Conservation (phyloP, 2,329 filamentous ascomycete species). For the Sarocladiaceae sp. region DNA sequence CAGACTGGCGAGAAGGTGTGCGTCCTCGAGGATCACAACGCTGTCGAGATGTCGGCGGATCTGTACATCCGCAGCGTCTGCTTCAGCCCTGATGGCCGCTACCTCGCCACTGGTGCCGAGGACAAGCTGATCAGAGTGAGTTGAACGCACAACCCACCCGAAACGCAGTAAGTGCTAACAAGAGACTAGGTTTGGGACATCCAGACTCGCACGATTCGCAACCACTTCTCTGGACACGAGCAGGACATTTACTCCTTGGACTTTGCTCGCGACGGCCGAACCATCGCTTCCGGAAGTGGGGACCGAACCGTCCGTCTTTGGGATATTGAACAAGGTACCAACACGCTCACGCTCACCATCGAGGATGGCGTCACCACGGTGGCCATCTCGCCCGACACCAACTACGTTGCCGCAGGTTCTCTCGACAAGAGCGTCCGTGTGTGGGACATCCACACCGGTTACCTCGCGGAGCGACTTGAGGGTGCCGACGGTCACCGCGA, state of each 20-base stretch:
- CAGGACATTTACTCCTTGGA: conserved; percentile 98
- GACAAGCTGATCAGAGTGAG: conserved; percentile 93
- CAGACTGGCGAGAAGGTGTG: conserved; percentile 80
- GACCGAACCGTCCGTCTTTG: conserved; percentile 92
- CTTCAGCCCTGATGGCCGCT: conserved; percentile 94
- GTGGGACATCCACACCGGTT: conserved; percentile 85
- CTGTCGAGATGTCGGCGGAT: conserved; percentile 69
- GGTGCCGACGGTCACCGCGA: conserved; percentile 94
- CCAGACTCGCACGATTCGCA: conserved; percentile 70
- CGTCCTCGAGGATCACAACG: conserved; percentile 80
- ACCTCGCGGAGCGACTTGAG: conserved; percentile 84
- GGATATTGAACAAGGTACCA: conserved; percentile 82
- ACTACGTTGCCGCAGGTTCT: conserved; percentile 89
- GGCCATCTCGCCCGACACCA: conserved; percentile 91
- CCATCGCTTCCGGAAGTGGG: conserved; percentile 91
- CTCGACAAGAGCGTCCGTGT: conserved; percentile 97
- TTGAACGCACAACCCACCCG: conserved; percentile 12
- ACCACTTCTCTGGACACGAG: conserved; percentile 93
- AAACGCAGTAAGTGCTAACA: background rate
- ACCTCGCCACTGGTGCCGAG: conserved; percentile 90
- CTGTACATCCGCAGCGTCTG: conserved; percentile 97
- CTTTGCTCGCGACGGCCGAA: conserved; percentile 86
- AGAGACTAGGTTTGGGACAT: conserved; percentile 85
- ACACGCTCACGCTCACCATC: conserved; percentile 80
- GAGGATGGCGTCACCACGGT: conserved; percentile 98